Base-by-base conservation (phyloP, 192 early-diverging fungal genomes). In the Diversispora epigaea region DNA sequence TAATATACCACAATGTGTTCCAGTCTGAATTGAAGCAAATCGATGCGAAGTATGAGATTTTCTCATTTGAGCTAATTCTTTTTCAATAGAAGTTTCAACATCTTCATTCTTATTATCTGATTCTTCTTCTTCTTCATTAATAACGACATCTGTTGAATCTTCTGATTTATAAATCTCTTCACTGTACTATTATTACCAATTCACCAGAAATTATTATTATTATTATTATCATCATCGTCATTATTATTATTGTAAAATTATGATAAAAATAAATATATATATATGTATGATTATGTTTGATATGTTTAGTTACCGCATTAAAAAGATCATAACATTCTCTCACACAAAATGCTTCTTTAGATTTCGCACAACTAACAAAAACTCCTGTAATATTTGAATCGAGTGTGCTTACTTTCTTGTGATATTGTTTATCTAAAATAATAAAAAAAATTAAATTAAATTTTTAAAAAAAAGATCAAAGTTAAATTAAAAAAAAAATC, bases 1-100 rank as follows among this genome's bases (percentile, higher is more conserved):
- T 21, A 78, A 77, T n/a, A 12, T 84, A 88, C 87, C 75, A 63
- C 87, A 88, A 75, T 80, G 80, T 10, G 84, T 84, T 40, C 80
- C 85, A 8, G 83, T 85, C 44, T 73, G 46, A 57, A 88, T 77
- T 52, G 81, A 80, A 9, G 78, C 46, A 77, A 88, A 88, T 65
- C 82, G 76, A 67, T 80, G 80, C 45, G 81, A 77, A 32, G 68
- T 71, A 39, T 81, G 82, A 17, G 77, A 64, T 71, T 83, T 82
- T 56, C 84, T 89, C 32, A 84, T 68, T 22, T 78, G 69, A 41
- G 80, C 83, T 4, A 89, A 67, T 77, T 88, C 87, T 66, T 83
- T 86, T 21, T 80, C 81, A 71, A 89, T 84, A 25, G 83, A 77
- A 50, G 77, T 81, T 66, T 86, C 87, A 9, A 89, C 75, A 58